phyloP scores from a whole-genome alignment of 176 grass and related monocot species.

The Aegilops sharonensis region DNA sequence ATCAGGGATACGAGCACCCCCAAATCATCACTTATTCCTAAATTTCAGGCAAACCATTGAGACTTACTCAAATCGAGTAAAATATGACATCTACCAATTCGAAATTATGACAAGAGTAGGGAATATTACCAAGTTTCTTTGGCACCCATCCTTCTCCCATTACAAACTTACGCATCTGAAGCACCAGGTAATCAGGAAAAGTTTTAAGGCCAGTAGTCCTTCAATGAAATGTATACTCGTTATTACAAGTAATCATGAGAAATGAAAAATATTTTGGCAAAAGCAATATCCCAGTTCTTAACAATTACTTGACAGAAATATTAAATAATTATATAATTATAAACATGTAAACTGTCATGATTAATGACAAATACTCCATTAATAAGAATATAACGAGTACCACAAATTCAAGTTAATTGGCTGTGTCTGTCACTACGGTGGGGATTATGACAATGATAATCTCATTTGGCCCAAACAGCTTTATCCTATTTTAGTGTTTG shows the following conservation, averaged over 20 bases:
- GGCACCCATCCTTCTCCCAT: constrained; percentile 98
- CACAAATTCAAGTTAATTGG: neutral
- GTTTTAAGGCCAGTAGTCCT: constrained; percentile 83
- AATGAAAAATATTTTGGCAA: neutral
- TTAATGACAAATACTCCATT: neutral
- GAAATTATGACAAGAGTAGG: neutral
- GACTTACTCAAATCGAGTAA: neutral
- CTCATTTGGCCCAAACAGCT: neutral
- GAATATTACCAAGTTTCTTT: constrained; percentile 82
- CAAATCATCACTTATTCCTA: neutral
- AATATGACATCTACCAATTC: neutral
- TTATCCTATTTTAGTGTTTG: neutral
- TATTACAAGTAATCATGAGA: neutral
- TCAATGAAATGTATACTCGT: constrained; percentile 4
- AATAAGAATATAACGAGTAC: neutral
- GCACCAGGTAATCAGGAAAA: constrained; percentile 92
- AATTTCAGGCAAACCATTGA: neutral
- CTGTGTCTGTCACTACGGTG: neutral
- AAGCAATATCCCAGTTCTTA: neutral
- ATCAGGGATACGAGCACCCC: neutral
- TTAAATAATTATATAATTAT: neutral
- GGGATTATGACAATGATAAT: neutral
- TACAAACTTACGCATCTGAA: constrained; percentile 98
- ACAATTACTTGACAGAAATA: neutral
- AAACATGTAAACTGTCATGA: neutral